Conservation (phyloP, 1,139 yeast genomes). For the Magnusiomyces paraingens region DNA sequence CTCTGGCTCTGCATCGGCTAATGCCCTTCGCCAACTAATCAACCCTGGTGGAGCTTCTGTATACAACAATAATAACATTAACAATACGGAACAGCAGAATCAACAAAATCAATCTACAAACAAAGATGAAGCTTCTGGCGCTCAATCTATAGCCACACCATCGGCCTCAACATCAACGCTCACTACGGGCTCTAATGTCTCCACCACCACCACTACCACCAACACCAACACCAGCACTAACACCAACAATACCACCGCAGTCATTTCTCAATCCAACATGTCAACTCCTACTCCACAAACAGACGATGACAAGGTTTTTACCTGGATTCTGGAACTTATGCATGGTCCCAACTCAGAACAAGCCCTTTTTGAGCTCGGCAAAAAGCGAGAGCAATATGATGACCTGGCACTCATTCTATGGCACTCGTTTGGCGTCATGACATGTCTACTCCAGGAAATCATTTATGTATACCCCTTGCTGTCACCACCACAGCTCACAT, state of each 20-base stretch:
- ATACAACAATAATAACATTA: too few species aligned
- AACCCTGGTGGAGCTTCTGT: too few species aligned
- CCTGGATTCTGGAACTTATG: constrained; percentile 84
- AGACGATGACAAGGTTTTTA: constrained; percentile 80
- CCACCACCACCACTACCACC: background rate
- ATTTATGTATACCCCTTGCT: constrained; percentile 83
- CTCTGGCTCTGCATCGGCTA: too few species aligned
- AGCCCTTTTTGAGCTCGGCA: constrained; percentile 85
- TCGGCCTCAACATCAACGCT: background rate
- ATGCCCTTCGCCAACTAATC: too few species aligned
- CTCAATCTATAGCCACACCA: background rate
- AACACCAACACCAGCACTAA: background rate
- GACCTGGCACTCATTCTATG: constrained; percentile 89
- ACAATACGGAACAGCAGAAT: constrained; percentile 2
- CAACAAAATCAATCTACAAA: too few species aligned
- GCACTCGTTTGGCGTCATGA: constrained; percentile 97
- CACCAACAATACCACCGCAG: background rate
- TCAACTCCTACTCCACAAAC: constrained; percentile 43
- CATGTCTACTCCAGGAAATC: constrained; percentile 82
- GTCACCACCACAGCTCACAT: constrained; percentile 80
- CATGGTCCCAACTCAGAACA: constrained; percentile 89
- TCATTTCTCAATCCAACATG: too few species aligned
- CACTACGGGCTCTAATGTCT: background rate
- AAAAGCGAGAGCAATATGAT: constrained; percentile 89
- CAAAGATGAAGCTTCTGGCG: background rate